phyloP scores from a whole-genome alignment of 495 filamentous ascomycete species.

The Podospora sp. region DNA sequence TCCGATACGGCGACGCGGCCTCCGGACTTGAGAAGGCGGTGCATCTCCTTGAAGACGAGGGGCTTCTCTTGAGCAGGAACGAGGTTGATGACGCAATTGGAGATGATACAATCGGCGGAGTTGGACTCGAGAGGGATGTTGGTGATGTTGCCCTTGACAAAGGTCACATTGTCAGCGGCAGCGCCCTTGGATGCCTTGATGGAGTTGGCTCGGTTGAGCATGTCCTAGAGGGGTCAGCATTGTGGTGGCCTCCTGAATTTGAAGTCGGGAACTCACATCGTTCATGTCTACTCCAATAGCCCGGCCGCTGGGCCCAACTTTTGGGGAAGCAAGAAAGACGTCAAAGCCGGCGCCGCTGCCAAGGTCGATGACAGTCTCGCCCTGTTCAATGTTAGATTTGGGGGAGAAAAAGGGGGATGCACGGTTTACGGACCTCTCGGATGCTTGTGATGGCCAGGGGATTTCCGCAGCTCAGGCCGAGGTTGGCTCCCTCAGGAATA shows the following conservation, averaged over 20 bases:
- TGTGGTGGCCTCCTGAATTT: neutral
- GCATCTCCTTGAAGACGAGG: constrained; percentile 61
- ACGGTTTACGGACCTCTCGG: constrained; percentile 41
- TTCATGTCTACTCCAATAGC: constrained; percentile 72
- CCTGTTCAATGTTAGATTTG: constrained; percentile 34
- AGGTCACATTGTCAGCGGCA: constrained; percentile 45
- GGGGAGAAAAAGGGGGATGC: neutral
- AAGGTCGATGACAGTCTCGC: constrained; percentile 66
- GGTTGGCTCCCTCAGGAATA: constrained; percentile 61
- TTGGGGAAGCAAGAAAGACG: constrained; percentile 60
- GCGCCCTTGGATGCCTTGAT: constrained; percentile 38
- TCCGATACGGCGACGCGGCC: constrained; percentile 68
- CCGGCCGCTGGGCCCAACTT: constrained; percentile 56
- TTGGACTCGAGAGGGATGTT: constrained; percentile 47
- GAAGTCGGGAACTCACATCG: constrained; percentile 40
- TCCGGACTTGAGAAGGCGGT: constrained; percentile 61
- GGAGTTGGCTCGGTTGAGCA: constrained; percentile 58
- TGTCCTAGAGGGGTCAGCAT: constrained; percentile 46
- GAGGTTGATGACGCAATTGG: constrained; percentile 65
- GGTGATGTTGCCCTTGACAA: constrained; percentile 59
- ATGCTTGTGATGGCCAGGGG: constrained; percentile 59
- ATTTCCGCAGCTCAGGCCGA: constrained; percentile 71
- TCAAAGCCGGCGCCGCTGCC: constrained; percentile 68
- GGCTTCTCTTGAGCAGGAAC: constrained; percentile 61
- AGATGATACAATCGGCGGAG: constrained; percentile 61